Conservation (phyloP, 768 basidiomycete species). For the Naganishia friedmannii region DNA sequence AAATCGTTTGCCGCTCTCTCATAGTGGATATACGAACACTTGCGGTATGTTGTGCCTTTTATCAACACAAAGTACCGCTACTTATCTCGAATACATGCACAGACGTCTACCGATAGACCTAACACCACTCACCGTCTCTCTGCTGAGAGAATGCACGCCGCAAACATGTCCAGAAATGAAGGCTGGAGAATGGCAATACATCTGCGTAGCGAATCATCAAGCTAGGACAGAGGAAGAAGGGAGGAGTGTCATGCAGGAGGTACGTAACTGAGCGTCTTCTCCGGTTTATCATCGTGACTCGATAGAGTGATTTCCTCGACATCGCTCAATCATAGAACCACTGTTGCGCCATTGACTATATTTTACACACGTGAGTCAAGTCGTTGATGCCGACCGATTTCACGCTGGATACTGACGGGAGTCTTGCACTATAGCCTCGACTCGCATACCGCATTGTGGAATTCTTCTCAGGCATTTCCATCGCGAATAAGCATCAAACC, state of each 20-base stretch:
- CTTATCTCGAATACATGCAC: neutral
- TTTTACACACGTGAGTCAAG: conserved; percentile 49
- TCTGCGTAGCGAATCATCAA: conserved; percentile 72
- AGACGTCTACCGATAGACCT: conserved; percentile 52
- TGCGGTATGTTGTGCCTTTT: conserved; percentile 41
- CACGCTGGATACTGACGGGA: neutral
- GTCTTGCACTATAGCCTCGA: conserved; percentile 66
- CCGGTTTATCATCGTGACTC: no score
- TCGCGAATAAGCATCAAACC: conserved; percentile 78
- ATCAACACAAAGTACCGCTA: neutral
- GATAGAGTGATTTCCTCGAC: no score
- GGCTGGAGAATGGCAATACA: conserved; percentile 95
- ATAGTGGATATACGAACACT: conserved; percentile 53
- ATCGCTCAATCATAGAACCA: conserved; percentile 51
- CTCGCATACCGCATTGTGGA: conserved; percentile 84
- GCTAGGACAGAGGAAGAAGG: conserved; percentile 43
- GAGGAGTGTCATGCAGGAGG: conserved; percentile 81
- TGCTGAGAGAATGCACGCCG: conserved; percentile 62
- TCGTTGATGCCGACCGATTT: neutral
- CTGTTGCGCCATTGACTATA: conserved; percentile 96
- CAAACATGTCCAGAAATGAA: conserved; percentile 93
- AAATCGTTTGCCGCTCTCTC: neutral
- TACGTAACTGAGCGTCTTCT: conserved; percentile 46
- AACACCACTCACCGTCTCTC: conserved; percentile 45
- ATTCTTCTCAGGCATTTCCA: conserved; percentile 85